Conservation (phyloP, 257 asterid species). For the Fraxinus quadrangulata region DNA sequence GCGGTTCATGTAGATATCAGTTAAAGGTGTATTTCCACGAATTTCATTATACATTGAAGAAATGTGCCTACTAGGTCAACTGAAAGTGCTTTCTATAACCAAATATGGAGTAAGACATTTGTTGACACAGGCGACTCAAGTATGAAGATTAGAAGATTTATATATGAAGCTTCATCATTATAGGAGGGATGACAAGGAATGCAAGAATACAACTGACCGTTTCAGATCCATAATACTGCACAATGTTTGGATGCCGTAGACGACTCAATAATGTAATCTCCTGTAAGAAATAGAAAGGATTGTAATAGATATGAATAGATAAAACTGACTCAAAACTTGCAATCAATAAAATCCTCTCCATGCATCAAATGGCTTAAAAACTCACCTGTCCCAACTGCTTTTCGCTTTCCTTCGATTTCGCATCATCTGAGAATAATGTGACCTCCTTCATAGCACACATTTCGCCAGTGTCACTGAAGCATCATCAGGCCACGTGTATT, state of each 20-base stretch:
- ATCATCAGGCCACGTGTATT: slow-evolving; percentile 23
- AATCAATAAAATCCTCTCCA: slow-evolving; percentile 13
- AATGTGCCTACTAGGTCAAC: slow-evolving; percentile 19
- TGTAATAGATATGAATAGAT: slow-evolving; percentile 16
- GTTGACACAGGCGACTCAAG: slow-evolving; percentile 30
- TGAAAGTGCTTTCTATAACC: slow-evolving; percentile 18
- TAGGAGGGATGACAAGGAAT: background rate
- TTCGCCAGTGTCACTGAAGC: slow-evolving; percentile 84
- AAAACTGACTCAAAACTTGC: slow-evolving; percentile 2
- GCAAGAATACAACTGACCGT: slow-evolving; percentile 53
- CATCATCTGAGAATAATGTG: slow-evolving; percentile 86
- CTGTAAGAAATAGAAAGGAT: slow-evolving; percentile 49
- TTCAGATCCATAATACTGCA: slow-evolving; percentile 95
- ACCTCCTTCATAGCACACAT: slow-evolving; percentile 99
- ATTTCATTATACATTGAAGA: slow-evolving; percentile 7
- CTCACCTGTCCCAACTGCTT: slow-evolving; percentile 95
- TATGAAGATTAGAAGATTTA: slow-evolving; percentile 12
- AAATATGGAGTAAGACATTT: slow-evolving; percentile 20
- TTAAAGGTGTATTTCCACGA: slow-evolving; percentile 10
- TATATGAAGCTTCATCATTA: background rate
- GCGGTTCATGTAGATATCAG: slow-evolving; percentile 10
- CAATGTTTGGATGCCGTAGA: slow-evolving; percentile 89
- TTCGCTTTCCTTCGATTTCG: slow-evolving; percentile 94
- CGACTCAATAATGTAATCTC: slow-evolving; percentile 88
- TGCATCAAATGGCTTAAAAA: slow-evolving; percentile 22